Conservation (phyloP, 495 filamentous ascomycete species). For the Sordaria brevicollis region DNA sequence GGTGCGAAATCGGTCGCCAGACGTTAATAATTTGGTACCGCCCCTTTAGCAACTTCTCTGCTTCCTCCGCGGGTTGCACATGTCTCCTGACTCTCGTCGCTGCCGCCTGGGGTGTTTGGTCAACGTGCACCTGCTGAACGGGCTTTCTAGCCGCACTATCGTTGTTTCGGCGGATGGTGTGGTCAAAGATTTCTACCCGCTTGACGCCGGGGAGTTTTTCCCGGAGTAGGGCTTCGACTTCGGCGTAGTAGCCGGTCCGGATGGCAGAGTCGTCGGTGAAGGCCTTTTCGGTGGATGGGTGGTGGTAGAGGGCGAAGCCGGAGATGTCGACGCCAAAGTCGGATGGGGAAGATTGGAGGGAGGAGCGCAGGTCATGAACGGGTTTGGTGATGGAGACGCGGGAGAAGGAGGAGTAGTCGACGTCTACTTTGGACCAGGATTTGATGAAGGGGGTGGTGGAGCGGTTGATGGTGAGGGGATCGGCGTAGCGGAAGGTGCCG, state of each 20-base stretch:
- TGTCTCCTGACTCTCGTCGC: constrained; percentile 56
- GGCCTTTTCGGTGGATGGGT: constrained; percentile 34
- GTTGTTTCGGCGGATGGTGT: constrained; percentile 61
- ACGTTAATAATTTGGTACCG: constrained; percentile 78
- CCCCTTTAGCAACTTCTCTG: constrained; percentile 46
- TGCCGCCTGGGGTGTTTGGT: constrained; percentile 62
- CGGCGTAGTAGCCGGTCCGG: constrained; percentile 62
- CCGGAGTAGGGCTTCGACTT: constrained; percentile 60
- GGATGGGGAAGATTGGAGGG: background rate
- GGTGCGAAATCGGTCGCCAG: constrained; percentile 62
- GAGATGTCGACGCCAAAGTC: constrained; percentile 28
- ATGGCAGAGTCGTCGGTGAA: constrained; percentile 56
- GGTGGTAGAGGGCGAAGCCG: constrained; percentile 29
- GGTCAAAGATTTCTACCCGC: constrained; percentile 71
- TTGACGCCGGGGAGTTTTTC: constrained; percentile 48
- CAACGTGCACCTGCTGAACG: constrained; percentile 67
- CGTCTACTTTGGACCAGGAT: constrained; percentile 35
- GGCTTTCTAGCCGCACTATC: constrained; percentile 48
- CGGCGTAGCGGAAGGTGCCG: constrained; percentile 19
- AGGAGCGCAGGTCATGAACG: background rate
- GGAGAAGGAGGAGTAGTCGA: constrained; percentile 18
- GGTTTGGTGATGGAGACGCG: background rate
- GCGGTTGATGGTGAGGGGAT: constrained; percentile 11
- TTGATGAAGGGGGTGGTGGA: constrained; percentile 12
- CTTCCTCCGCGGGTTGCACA: constrained; percentile 34